Evolutionary conservation across 139 green algal species (phyloP).

Genomic region (Astrephomene gubernaculifera): DNA sequence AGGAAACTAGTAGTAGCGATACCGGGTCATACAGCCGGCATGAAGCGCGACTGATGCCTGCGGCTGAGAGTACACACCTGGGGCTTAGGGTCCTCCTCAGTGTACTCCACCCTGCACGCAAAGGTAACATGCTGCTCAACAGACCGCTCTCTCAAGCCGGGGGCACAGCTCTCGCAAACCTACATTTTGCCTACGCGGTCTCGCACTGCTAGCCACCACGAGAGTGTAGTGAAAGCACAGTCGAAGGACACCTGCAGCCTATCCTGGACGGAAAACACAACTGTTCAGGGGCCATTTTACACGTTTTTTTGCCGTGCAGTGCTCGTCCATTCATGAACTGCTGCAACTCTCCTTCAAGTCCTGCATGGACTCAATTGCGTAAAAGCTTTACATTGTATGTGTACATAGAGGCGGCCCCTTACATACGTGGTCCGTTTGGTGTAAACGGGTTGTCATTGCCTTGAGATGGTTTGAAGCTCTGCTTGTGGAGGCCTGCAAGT

Average conservation of each 20-base stretch:
- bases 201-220: no score
- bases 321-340: neutral
- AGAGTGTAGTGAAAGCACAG: no score
- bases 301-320: neutral
- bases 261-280: neutral
- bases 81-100: constrained; percentile 71
- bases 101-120: constrained; percentile 65
- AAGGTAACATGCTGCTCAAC: no score
- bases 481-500: no score
- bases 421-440: no score
- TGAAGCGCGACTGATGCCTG: neutral
- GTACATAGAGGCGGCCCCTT: no score
- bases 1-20: neutral
- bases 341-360: neutral
- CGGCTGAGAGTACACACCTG: constrained; percentile 43
- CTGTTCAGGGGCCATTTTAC: neutral
- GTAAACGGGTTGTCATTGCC: no score
- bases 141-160: no score
- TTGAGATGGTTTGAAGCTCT: no score
- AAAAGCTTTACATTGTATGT: no score
- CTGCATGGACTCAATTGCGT: neutral
- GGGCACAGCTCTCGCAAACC: no score
- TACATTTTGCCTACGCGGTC: constrained; percentile 26
- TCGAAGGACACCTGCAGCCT: no score
- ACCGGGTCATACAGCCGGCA: neutral